Conservation (phyloP, 768 basidiomycete genomes). For the Pisolithus tinctorius region DNA sequence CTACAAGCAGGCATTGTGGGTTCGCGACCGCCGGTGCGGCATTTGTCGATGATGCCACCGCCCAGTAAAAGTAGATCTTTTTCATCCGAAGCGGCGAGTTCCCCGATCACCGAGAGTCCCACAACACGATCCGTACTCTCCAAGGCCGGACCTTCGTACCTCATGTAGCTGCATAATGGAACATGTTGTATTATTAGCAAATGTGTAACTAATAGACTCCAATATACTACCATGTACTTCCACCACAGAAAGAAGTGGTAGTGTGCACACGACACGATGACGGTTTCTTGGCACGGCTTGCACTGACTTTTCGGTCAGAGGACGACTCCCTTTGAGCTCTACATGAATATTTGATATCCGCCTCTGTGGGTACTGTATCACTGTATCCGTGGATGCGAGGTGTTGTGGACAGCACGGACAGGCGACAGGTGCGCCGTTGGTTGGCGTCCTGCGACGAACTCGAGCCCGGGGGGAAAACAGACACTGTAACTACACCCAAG, state of each 20-base stretch:
- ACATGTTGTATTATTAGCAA: background rate
- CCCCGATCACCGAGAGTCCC: slow-evolving; percentile 1
- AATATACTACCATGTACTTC: no score
- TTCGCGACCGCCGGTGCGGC: slow-evolving; percentile 3
- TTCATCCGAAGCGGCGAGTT: background rate
- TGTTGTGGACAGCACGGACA: no score
- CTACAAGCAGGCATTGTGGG: background rate
- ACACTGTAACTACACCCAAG: no score
- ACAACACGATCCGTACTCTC: slow-evolving; percentile 6
- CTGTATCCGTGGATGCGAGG: no score
- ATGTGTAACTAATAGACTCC: background rate
- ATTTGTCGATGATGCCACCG: slow-evolving; percentile 16
- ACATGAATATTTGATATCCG: background rate
- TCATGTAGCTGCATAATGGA: slow-evolving; percentile 11
- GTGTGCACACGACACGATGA: no score
- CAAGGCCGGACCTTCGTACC: slow-evolving; percentile 14
- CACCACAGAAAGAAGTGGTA: no score
- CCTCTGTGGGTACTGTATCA: no score
- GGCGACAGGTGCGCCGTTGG: no score
- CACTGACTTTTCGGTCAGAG: background rate
- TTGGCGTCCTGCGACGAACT: no score
- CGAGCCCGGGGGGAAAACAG: no score
- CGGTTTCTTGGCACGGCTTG: background rate
- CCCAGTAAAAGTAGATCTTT: slow-evolving; percentile 1
- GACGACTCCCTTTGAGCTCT: no score